Evolutionary conservation across 805 yeast species (phyloP), one percentile per base, ranked within the genome.

Genomic region (Kodamaea kakaduensis): DNA sequence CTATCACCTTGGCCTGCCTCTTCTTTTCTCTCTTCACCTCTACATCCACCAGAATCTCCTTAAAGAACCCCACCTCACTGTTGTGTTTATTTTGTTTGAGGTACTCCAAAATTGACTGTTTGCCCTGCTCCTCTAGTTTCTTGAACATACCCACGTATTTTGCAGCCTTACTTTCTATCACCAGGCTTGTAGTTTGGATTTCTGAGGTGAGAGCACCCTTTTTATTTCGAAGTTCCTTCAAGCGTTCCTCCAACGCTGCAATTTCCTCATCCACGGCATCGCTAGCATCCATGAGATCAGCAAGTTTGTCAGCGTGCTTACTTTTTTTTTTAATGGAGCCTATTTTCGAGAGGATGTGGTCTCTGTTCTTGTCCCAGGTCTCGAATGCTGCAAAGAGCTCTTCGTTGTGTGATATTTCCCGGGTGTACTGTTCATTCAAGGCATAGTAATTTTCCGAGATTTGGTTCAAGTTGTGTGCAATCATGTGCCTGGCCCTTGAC

Each of bases 131-230:
- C 31, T 71, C 76, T 17, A 70, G 50, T 4, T 52, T 54, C 17
- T 55, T 56, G 31, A 72, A 64, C 17, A 63, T 47, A 23, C 68
- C 69, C 10, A 65, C 65, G 40, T 67, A 71, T 26, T 61, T 61
- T 9, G 74, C 67, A 0, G 75, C 50, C 41, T 59, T 65, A 38
- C 74, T 69, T 37, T 75, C 80, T 17, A 75, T 43, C 3, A 75
- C 62, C 2, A 78, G 73, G 44, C 71, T 66, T 1, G 79, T 64
- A 13, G 63, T 64, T 17, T 59, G 54, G 18, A 74, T 52, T 45
- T 74, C 79, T 7, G 44, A 34, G 7, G 48, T 45, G 0, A 75
- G 34, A 3, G 61, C 39, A 8, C 38, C 43, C 33, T 64, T 64
- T 46, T 66, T 69, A 2, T 43, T 43, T 28, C 55, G 58, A n/a